Evolutionary conservation across 2,329 filamentous ascomycete genomes (phyloP), one percentile per base, ranked within the genome.

Genomic region (Dissoconium aciculare): DNA sequence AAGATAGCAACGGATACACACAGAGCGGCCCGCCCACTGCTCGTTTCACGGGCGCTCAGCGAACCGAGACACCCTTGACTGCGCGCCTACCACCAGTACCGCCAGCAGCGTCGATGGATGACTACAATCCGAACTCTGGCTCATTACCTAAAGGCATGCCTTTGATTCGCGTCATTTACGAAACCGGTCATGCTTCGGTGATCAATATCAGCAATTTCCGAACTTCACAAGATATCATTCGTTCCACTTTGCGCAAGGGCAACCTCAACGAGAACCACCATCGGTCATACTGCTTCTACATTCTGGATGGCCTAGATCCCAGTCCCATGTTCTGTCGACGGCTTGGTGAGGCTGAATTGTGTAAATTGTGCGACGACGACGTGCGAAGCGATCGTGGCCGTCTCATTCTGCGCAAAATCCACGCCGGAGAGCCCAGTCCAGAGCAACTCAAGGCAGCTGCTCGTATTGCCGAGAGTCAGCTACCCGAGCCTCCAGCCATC

Each of bases 281-380:
- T 52, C 74, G 84, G 47, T 93, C 91, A 50, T 95, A 93, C 59
- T 94, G 85, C 61, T 95, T 98, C 60, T 95, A 89, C 64, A 78
- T 93, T 1, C 65, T 95, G 35, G 77, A 82, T 42, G 87, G 85
- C 30, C 63, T 83, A 23, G 83, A 94, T 28, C 76, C 85, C 2
- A 78, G 89, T 43, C 78, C 83, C 16, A 70, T 68, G 29, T 74
- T 84, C 49, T 91, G 82, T 53, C 75, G 84, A 37, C 74, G 81
- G 29, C 65, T 95, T 23, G 76, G 77, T 17, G 89, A 98, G 48
- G 76, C 74, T 4, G 89, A 98, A 53, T 63, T 98, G 8, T 80
- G 89, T 67, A 75, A 82, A 37, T 81, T 95, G 32, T 91, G 91
- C 56, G 84, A 83, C 47, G 84, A 93, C 45, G 71, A 77, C 40